phyloP scores from a whole-genome alignment of 176 grass and related monocot genomes.

The Dactylis glomerata region DNA sequence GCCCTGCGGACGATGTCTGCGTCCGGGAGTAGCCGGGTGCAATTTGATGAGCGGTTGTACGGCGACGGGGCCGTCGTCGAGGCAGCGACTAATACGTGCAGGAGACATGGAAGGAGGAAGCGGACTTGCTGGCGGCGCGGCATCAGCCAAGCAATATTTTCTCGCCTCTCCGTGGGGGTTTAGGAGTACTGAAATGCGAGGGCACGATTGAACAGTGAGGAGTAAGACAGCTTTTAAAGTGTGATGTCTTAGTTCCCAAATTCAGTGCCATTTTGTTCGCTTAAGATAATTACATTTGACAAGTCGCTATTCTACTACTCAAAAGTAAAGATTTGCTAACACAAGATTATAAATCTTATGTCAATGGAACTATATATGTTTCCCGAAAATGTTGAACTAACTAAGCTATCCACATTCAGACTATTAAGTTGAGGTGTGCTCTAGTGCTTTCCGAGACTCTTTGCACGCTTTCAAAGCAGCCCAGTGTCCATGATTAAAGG shows the following conservation, averaged over 20 bases:
- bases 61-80: not conserved
- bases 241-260: not conserved
- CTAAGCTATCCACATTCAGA: too few species aligned
- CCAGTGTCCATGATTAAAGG: too few species aligned
- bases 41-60: not conserved
- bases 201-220: not conserved
- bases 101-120: not conserved
- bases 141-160: constrained; percentile 1
- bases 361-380: too few species aligned
- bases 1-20: constrained; percentile 32
- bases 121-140: not conserved
- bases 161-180: not conserved
- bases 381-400: too few species aligned
- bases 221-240: not conserved
- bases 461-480: too few species aligned
- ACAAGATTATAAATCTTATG: too few species aligned
- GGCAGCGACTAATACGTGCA: not conserved
- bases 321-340: too few species aligned
- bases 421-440: too few species aligned
- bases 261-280: not conserved
- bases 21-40: constrained; percentile 30
- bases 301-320: too few species aligned
- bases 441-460: too few species aligned
- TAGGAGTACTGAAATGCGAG: not conserved
- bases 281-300: not conserved